Percentiles rank a stretch among this genome's conserved stretches.
These are phyloP conservation scores for Candida arabinofermentans DNA, from an alignment of 805 yeast genomes.

Conservation along the genomic window DNA sequence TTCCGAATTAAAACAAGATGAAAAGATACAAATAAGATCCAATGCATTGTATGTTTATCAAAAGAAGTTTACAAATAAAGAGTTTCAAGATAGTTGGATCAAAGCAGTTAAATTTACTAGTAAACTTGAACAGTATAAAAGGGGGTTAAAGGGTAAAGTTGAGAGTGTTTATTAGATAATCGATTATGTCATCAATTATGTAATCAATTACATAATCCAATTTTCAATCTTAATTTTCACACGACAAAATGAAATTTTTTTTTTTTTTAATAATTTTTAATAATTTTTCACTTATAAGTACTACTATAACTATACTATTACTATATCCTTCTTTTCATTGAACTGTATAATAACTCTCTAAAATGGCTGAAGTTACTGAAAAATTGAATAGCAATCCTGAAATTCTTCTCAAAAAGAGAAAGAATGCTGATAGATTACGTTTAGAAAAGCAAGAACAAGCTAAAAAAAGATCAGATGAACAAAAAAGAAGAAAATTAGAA, in stretches of 20 bases:
- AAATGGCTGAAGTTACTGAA: slow-evolving; percentile 26
- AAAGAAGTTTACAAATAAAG: slow-evolving; percentile 25
- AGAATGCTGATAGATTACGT: slow-evolving; percentile 69
- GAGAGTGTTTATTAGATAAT: slow-evolving; percentile 25
- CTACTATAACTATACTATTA: too few species aligned
- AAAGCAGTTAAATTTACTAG: slow-evolving; percentile 9
- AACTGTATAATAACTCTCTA: too few species aligned
- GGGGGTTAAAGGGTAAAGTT: slow-evolving; percentile 25
- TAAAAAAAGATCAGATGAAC: slow-evolving; percentile 44
- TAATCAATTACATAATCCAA: neutral
- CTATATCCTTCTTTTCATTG: too few species aligned
- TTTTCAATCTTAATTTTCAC: neutral
- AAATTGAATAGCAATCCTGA: slow-evolving; percentile 70
- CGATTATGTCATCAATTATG: neutral
- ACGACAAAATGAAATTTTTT: slow-evolving; percentile 1
- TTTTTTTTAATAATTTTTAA: slow-evolving; percentile 6
- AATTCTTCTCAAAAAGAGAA: slow-evolving; percentile 71
- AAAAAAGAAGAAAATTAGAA: slow-evolving; percentile 39
- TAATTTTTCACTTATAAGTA: neutral
- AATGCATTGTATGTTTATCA: slow-evolving; percentile 23
- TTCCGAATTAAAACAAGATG: slow-evolving; percentile 8
- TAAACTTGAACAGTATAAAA: slow-evolving; percentile 18
- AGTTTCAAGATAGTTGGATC: slow-evolving; percentile 23
- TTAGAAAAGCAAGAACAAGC: slow-evolving; percentile 69
- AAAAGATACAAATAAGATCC: slow-evolving; percentile 16